Evolutionary conservation across 2,329 filamentous ascomycete genomes (phyloP).

Genomic region (Zarea fungicola): DNA sequence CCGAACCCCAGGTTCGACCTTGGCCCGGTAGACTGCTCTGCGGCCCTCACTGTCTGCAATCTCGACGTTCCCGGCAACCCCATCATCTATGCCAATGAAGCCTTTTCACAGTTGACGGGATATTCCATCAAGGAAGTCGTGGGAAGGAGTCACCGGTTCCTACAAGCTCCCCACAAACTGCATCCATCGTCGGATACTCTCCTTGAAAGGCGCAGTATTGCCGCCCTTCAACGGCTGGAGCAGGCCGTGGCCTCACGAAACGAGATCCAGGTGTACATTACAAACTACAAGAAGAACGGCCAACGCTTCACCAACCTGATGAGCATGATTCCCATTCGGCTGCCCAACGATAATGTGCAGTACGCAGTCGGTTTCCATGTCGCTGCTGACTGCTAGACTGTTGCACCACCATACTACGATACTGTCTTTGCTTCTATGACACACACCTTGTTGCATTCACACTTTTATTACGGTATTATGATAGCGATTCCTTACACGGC

Average conservation of each 20-base stretch:
- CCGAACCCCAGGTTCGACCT: slow-evolving; percentile 72
- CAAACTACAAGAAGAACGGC: slow-evolving; percentile 79
- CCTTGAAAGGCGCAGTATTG: slow-evolving; percentile 39
- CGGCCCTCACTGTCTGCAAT: slow-evolving; percentile 78
- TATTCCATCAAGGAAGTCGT: slow-evolving; percentile 70
- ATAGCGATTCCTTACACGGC: not conserved
- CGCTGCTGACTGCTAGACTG: slow-evolving; percentile 51
- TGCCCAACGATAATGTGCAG: slow-evolving; percentile 58
- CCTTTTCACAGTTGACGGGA: slow-evolving; percentile 73
- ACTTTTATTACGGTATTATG: not conserved
- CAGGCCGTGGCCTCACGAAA: slow-evolving; percentile 37
- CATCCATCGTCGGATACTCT: not conserved
- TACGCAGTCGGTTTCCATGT: slow-evolving; percentile 81
- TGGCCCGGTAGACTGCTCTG: slow-evolving; percentile 77
- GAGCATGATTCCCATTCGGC: slow-evolving; percentile 76
- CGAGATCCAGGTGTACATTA: slow-evolving; percentile 51
- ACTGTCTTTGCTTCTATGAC: not conserved
- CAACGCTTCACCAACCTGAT: slow-evolving; percentile 75
- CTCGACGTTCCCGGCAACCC: slow-evolving; percentile 67
- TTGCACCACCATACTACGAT: not conserved
- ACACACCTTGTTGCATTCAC: not conserved
- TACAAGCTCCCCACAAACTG: slow-evolving; percentile 66
- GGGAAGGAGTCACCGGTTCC: slow-evolving; percentile 77
- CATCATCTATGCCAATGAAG: slow-evolving; percentile 78
- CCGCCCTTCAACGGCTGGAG: slow-evolving; percentile 51